Percentiles rank a stretch among this genome's conserved stretches.
phyloP scores from a whole-genome alignment of 1,284 basidiomycete genomes.

The Fomitopsis palustris region DNA sequence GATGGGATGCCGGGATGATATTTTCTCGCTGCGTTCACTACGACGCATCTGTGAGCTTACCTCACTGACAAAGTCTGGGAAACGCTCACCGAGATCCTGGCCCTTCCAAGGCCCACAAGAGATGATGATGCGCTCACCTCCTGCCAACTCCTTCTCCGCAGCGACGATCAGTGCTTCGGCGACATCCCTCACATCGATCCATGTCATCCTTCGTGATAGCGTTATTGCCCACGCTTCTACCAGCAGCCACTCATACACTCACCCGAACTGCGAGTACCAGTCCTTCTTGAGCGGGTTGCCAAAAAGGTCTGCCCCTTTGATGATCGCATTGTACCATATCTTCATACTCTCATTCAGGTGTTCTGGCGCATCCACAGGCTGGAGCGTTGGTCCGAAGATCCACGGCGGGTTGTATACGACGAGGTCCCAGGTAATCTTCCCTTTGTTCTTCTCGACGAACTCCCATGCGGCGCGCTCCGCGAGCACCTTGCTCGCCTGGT shows the following conservation, averaged over 20 bases:
- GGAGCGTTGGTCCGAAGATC: conserved; percentile 45
- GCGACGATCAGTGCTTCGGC: conserved; percentile 56
- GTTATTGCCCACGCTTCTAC: not conserved
- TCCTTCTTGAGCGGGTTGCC: conserved; percentile 3
- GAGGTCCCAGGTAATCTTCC: conserved; percentile 47
- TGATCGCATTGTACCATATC: conserved; percentile 30
- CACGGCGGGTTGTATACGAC: conserved; percentile 54
- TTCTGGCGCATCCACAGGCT: conserved; percentile 42
- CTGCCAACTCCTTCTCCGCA: conserved; percentile 50
- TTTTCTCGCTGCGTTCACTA: conserved; percentile 13
- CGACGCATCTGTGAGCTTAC: not conserved
- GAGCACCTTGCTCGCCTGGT: conserved; percentile 62
- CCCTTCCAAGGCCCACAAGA: conserved; percentile 31
- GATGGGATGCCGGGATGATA: conserved; percentile 18
- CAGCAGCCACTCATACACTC: conserved; percentile 3
- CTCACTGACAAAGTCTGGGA: not conserved
- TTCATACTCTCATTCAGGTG: conserved; percentile 51
- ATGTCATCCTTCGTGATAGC: conserved; percentile 22
- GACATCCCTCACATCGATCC: conserved; percentile 63
- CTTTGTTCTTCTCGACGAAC: conserved; percentile 52
- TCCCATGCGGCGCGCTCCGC: conserved; percentile 55
- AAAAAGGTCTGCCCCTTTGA: conserved; percentile 21
- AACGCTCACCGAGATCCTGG: conserved; percentile 28
- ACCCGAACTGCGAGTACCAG: conserved; percentile 15
- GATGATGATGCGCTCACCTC: conserved; percentile 56